phyloP scores from a whole-genome alignment of 306 rosid species.

The Lathyrus oleraceus region DNA sequence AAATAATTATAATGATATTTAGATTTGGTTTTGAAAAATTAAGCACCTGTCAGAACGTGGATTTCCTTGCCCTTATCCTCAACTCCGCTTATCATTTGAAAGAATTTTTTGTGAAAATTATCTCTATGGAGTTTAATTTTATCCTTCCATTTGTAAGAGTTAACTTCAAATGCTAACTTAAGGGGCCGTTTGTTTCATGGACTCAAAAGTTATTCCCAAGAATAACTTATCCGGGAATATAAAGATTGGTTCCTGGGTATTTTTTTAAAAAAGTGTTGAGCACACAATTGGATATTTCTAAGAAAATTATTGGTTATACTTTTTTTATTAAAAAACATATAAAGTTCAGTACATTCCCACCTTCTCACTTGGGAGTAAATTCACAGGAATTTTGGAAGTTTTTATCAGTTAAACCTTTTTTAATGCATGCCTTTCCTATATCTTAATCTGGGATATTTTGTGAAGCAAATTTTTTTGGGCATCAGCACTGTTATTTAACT shows the following conservation, averaged over 20 bases:
- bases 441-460: neutral
- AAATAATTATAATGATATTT: neutral
- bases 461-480: conserved; percentile 25
- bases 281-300: neutral
- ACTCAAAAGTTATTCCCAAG: neutral
- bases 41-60: neutral
- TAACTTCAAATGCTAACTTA: neutral
- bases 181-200: neutral
- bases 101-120: neutral
- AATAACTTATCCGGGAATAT: neutral
- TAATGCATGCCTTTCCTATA: conserved; percentile 1
- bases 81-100: neutral
- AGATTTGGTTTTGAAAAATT: neutral
- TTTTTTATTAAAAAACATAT: neutral
- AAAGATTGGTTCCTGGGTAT: neutral
- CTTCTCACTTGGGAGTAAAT: neutral
- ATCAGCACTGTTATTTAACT: neutral
- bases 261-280: neutral
- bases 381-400: neutral
- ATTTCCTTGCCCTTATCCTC: neutral
- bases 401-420: conserved; percentile 10
- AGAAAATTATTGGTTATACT: neutral
- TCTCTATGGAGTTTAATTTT: neutral
- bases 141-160: neutral
- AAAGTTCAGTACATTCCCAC: neutral